Conservation (phyloP, 345 rosid species). For the Brassica nigra region DNA sequence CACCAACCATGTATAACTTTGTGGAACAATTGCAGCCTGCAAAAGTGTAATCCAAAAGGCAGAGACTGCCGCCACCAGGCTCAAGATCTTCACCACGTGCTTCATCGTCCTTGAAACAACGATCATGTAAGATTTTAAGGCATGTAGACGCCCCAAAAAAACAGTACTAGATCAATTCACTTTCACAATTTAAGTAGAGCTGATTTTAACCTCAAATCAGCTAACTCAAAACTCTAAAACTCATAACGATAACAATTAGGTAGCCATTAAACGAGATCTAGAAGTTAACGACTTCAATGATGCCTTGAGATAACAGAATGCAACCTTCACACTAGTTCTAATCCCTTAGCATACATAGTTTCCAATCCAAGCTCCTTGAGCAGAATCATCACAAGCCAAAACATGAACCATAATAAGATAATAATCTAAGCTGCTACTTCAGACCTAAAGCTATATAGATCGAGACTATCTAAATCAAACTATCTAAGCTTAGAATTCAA, state of each 20-base stretch:
- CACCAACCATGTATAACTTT: slow-evolving; percentile 57
- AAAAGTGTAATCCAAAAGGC: slow-evolving; percentile 58
- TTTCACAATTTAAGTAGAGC: background rate
- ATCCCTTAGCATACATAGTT: too few relatives aligned
- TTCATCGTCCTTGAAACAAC: slow-evolving; percentile 37
- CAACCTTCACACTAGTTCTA: too few relatives aligned
- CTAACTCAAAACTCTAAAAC: background rate
- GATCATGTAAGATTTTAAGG: background rate
- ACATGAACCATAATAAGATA: background rate
- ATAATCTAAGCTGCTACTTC: background rate
- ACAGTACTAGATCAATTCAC: background rate
- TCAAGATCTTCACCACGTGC: slow-evolving; percentile 60
- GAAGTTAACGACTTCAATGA: too few relatives aligned
- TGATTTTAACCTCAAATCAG: background rate
- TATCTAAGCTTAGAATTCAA: background rate
- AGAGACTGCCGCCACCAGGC: slow-evolving; percentile 48
- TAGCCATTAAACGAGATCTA: background rate
- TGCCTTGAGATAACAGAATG: too few relatives aligned
- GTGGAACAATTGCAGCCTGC: slow-evolving; percentile 54
- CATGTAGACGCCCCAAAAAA: background rate
- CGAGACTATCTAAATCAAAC: background rate
- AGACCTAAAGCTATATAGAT: background rate
- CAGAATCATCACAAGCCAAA: slow-evolving; percentile 20
- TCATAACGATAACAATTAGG: background rate
- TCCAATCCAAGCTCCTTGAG: too few relatives aligned